Conservation (phyloP, 129 eudicot species). For the Ambrosia trifida region DNA sequence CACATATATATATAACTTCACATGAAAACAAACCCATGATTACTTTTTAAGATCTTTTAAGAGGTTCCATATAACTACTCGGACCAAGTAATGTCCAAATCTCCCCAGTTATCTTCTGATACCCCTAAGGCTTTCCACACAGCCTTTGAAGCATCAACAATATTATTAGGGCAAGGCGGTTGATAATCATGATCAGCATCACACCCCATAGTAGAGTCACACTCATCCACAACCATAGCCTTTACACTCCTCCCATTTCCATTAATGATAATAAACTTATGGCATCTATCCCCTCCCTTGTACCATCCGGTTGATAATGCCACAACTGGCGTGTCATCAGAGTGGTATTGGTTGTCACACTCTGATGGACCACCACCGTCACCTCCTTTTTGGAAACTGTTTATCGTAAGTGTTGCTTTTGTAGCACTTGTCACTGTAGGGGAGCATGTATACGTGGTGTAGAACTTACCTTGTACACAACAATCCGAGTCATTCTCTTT, state of each 20-base stretch:
- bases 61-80: constrained; percentile 1
- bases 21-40: background rate
- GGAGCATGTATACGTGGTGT: constrained; percentile 49
- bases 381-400: constrained; percentile 47
- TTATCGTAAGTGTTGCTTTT: constrained; percentile 44
- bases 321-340: constrained; percentile 44
- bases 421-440: constrained; percentile 40
- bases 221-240: constrained; percentile 47
- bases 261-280: constrained; percentile 21
- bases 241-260: constrained; percentile 40
- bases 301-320: constrained; percentile 58
- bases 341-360: constrained; percentile 48
- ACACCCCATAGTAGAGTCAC: constrained; percentile 38
- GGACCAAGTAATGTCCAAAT: constrained; percentile 43
- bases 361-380: constrained; percentile 58
- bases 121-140: constrained; percentile 47
- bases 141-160: constrained; percentile 44
- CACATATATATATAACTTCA: background rate
- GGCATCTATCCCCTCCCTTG: constrained; percentile 40
- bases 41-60: background rate
- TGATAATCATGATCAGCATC: constrained; percentile 37
- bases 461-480: constrained; percentile 42
- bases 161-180: constrained; percentile 40
- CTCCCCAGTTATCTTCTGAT: constrained; percentile 34
- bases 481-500: constrained; percentile 40